Evolutionary conservation across 2,329 filamentous ascomycete genomes (phyloP), one percentile per base, ranked within the genome.

Genomic region (Bipolaris victoriae): DNA sequence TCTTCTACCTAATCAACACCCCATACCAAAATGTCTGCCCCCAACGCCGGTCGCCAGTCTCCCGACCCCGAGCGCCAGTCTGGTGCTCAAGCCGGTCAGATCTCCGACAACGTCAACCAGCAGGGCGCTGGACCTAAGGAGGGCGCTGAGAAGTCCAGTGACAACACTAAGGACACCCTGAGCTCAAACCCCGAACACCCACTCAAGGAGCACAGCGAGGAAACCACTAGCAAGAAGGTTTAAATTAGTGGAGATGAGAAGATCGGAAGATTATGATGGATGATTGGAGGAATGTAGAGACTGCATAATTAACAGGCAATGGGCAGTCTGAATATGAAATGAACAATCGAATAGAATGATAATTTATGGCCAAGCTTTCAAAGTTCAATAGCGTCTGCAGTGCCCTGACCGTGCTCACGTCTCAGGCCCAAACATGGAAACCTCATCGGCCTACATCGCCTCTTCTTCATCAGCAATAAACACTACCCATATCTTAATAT

Each of bases 41-140:
- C 80, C 64, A 79, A 82, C 71, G 78, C 84, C 77, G 90, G 90
- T 75, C 88, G 88, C 72, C 85, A 96, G 79, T 96, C 92, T 31
- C 92, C 92, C 61, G 80, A 87, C 50, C 90, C 90, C 26, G 87
- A 90, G 79, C 73, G 76, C 65, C 90, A 91, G 78, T 79, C 82
- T 36, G 88, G 85, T 58, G 77, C 81, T 53, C 91, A 95, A 79
- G 77, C 86, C 57, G 79, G 85, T 62, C 85, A 84, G 7, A 72
- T 83, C 11, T 82, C 86, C 2, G 84, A 81, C 55, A 82, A 87
- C 66, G 84, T 84, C 46, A 80, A 84, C 67, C 79, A 87, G 62
- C 80, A 86, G 43, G 76, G 77, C 61, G 80, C 67, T 40, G 75
- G 64, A 15, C 71, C 76, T 33, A 52, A 67, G 33, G 52, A 72